phyloP scores from a whole-genome alignment of 73 alveolate species.

The Tetrahymena malaccensis region DNA sequence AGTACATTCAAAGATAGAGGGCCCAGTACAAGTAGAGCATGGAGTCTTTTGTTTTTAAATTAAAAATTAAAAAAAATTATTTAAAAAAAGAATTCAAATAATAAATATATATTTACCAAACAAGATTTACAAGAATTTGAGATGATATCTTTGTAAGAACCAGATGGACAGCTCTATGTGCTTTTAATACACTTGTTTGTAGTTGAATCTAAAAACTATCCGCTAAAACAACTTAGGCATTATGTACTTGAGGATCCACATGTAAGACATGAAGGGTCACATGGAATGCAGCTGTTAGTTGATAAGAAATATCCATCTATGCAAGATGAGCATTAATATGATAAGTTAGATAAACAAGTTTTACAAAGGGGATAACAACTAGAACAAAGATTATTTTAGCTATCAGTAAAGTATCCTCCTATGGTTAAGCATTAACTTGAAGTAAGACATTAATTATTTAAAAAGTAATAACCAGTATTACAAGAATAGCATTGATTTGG shows the following conservation, averaged over 20 bases:
- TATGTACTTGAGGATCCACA: background rate
- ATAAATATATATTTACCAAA: background rate
- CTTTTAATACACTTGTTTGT: background rate
- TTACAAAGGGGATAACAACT: background rate
- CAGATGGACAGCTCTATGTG: background rate
- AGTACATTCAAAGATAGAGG: background rate
- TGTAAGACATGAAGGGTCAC: background rate
- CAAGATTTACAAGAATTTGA: background rate
- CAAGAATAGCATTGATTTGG: background rate
- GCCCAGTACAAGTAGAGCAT: background rate
- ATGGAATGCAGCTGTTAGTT: background rate
- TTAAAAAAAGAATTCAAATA: background rate
- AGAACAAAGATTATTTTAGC: background rate
- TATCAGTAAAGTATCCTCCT: background rate
- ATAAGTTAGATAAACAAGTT: background rate
- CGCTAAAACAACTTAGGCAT: background rate
- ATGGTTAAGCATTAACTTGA: background rate
- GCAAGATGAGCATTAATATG: background rate
- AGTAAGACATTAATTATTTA: background rate
- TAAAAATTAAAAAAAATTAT: too few species aligned
- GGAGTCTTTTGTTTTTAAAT: background rate
- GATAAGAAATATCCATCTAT: background rate
- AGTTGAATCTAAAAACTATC: background rate
- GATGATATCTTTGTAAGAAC: background rate
- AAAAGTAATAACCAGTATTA: background rate